phyloP scores from a whole-genome alignment of 441 rosid species.

The Gossypium trilobum region DNA sequence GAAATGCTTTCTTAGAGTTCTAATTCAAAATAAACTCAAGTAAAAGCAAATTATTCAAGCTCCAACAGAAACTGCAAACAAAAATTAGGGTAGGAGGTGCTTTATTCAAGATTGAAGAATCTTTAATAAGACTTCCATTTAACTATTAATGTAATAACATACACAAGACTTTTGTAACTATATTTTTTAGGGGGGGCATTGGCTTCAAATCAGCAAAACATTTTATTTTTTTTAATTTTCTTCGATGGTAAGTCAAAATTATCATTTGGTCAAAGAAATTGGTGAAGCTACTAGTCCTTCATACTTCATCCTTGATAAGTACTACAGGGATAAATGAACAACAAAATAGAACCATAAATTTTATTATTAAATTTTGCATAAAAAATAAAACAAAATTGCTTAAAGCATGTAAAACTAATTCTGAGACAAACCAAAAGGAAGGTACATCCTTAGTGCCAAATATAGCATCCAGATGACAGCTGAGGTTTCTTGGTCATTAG shows the following conservation, averaged over 20 bases:
- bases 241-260: background rate
- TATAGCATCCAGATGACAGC: background rate
- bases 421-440: background rate
- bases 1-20: background rate
- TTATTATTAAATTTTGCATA: background rate
- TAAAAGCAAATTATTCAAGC: background rate
- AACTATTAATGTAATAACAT: background rate
- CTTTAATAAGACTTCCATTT: background rate
- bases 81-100: background rate
- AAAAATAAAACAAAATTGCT: background rate
- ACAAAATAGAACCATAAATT: background rate
- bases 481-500: background rate
- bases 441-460: background rate
- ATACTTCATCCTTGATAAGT: background rate
- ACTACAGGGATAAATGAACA: background rate
- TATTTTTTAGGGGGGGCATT: background rate
- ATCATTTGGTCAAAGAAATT: background rate
- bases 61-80: background rate
- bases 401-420: background rate
- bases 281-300: background rate
- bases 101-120: constrained; percentile 2
- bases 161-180: background rate
- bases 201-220: background rate
- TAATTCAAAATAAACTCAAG: background rate
- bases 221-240: background rate